These are phyloP conservation scores for Quercus glauca DNA, from an alignment of 306 rosid species.

Conservation along the genomic window DNA sequence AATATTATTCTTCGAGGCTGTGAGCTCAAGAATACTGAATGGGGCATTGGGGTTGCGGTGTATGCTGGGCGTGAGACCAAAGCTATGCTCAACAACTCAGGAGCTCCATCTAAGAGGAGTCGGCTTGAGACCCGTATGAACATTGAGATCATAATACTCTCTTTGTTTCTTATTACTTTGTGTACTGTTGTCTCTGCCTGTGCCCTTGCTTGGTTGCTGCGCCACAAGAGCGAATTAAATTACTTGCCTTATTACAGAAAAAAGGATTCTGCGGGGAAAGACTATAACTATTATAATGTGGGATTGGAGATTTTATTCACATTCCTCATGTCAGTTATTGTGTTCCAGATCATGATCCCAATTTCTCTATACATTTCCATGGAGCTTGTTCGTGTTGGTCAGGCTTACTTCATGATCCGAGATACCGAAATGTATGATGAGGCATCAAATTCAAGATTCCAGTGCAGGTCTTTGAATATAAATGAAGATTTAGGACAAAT, in stretches of 20 bases:
- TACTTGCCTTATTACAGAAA: slow-evolving; percentile 67
- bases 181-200: slow-evolving; percentile 66
- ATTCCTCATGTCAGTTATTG: slow-evolving; percentile 92
- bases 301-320: slow-evolving; percentile 71
- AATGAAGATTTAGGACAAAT: slow-evolving; percentile 98
- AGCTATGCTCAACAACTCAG: slow-evolving; percentile 89
- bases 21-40: slow-evolving; percentile 78
- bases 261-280: slow-evolving; percentile 37
- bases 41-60: slow-evolving; percentile 85
- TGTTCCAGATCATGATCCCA: slow-evolving; percentile 94
- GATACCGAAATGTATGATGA: slow-evolving; percentile 78
- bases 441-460: slow-evolving; percentile 72
- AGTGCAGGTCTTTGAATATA: slow-evolving; percentile 92
- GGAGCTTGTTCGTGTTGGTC: slow-evolving; percentile 96
- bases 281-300: slow-evolving; percentile 70
- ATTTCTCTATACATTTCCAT: slow-evolving; percentile 90
- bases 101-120: slow-evolving; percentile 97
- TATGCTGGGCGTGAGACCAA: slow-evolving; percentile 93
- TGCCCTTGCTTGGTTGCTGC: slow-evolving; percentile 79
- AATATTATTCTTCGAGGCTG: slow-evolving; percentile 89
- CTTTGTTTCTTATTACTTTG: slow-evolving; percentile 64
- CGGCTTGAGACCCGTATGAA: slow-evolving; percentile 91
- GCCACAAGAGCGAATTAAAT: slow-evolving; percentile 46
- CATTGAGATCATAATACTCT: slow-evolving; percentile 75
- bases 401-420: slow-evolving; percentile 86